A percentile compares a stretch with the other conserved stretches of the same genome.
Evolutionary conservation across 805 yeast genomes (phyloP).

Genomic region (Metschnikowia gelsemii): DNA sequence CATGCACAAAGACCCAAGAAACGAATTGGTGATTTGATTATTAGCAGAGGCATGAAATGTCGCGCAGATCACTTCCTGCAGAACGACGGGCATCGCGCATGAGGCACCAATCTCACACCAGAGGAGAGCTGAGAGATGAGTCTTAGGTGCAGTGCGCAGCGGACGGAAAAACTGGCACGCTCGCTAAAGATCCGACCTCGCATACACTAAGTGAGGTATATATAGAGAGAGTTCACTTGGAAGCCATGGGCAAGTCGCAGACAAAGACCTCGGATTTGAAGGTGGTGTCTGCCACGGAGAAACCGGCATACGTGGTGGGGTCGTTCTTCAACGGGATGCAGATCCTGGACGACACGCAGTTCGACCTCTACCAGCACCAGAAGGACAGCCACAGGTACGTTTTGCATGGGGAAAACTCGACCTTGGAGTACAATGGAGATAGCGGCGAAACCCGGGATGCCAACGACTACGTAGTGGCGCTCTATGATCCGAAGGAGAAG

Average conservation of each 20-base stretch:
- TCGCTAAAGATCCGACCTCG: not conserved
- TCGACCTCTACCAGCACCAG: slow-evolving; percentile 60
- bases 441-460: slow-evolving; percentile 32
- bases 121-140: slow-evolving; percentile 10
- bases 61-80: no score
- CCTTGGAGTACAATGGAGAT: slow-evolving; percentile 70
- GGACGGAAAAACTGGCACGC: not conserved
- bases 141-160: slow-evolving; percentile 1
- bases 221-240: no score
- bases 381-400: slow-evolving; percentile 40
- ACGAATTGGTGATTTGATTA: no score
- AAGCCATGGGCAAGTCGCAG: slow-evolving; percentile 27
- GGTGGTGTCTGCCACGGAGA: slow-evolving; percentile 39
- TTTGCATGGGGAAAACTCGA: slow-evolving; percentile 76
- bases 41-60: no score
- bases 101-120: not conserved
- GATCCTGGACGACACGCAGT: slow-evolving; percentile 56
- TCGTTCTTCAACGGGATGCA: slow-evolving; percentile 78
- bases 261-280: slow-evolving; percentile 42
- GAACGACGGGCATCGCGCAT: not conserved
- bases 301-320: slow-evolving; percentile 55
- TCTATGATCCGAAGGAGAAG: slow-evolving; percentile 68
- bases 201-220: no score
- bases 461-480: slow-evolving; percentile 66
- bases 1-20: slow-evolving; percentile 1